Conservation (phyloP, 805 yeast species). For the Candida glaebosa region DNA sequence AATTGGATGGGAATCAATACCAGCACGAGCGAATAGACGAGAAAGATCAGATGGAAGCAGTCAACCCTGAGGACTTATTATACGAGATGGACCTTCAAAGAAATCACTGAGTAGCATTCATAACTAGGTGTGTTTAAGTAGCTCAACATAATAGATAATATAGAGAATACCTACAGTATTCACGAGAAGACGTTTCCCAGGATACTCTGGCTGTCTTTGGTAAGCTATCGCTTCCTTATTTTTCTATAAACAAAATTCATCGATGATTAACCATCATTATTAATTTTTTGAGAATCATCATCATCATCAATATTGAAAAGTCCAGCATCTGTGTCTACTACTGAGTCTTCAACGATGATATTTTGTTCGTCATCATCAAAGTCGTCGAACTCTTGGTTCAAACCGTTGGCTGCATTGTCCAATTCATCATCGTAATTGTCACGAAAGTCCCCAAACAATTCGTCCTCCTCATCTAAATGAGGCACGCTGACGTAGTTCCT, state of each 20-base stretch:
- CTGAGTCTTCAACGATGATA: slow-evolving; percentile 1
- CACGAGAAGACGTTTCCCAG: too few species aligned
- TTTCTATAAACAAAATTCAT: neutral
- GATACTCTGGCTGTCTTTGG: too few species aligned
- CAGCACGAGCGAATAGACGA: slow-evolving; percentile 35
- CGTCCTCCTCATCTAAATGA: slow-evolving; percentile 34
- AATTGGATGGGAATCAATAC: slow-evolving; percentile 13
- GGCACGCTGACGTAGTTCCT: slow-evolving; percentile 42
- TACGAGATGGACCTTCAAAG: slow-evolving; percentile 45
- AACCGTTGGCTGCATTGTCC: slow-evolving; percentile 23
- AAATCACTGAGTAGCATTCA: slow-evolving; percentile 9
- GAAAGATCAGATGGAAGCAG: slow-evolving; percentile 42
- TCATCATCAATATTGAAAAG: slow-evolving; percentile 5
- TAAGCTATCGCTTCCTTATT: too few species aligned
- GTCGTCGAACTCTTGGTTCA: slow-evolving; percentile 15
- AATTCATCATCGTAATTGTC: slow-evolving; percentile 39
- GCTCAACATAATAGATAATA: neutral
- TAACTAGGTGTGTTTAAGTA: neutral
- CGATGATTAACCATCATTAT: neutral
- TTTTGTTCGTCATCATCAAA: slow-evolving; percentile 18
- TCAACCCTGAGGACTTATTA: slow-evolving; percentile 40
- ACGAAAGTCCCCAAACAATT: slow-evolving; percentile 38
- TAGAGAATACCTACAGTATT: neutral
- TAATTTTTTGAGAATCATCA: slow-evolving; percentile 1
- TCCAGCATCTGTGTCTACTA: slow-evolving; percentile 9